Conservation (phyloP, 768 basidiomycete species). For the Symmetrospora coprosmae region DNA sequence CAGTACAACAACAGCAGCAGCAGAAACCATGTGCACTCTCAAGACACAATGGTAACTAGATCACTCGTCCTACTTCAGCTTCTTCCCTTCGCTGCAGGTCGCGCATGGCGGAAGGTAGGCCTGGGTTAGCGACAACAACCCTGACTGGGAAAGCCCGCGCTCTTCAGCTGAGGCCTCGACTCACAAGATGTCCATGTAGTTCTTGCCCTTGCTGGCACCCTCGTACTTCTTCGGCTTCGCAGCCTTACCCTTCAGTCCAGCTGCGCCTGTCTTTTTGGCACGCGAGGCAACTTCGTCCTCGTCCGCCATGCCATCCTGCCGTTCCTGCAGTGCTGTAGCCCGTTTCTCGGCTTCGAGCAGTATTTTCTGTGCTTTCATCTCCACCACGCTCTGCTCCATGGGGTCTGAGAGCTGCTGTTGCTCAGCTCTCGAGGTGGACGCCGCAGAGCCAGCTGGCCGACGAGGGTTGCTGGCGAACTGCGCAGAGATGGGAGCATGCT, state of each 20-base stretch:
- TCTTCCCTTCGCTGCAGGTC: no score
- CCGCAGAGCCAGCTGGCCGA: no score
- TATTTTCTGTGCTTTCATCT: conserved; percentile 2
- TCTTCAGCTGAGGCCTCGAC: background rate
- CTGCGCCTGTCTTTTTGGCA: conserved; percentile 2
- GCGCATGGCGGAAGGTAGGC: no score
- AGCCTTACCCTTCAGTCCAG: conserved; percentile 11
- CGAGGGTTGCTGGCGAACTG: background rate
- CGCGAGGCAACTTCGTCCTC: background rate
- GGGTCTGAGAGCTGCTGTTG: no score
- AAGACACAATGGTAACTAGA: no score
- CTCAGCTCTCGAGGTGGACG: no score
- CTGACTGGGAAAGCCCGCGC: no score
- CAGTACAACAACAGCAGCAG: background rate
- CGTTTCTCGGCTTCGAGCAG: conserved; percentile 18
- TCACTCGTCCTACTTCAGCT: no score
- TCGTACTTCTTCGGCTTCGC: background rate
- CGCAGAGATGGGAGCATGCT: conserved; percentile 15
- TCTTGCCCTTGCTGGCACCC: background rate
- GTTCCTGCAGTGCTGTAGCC: background rate
- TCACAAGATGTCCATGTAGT: conserved; percentile 18
- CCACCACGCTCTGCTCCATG: background rate
- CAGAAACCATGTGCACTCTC: no score
- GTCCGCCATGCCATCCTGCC: conserved; percentile 2
- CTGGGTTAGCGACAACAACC: no score